phyloP scores from a whole-genome alignment of 768 basidiomycete genomes.

The Myochromella boudieri region DNA sequence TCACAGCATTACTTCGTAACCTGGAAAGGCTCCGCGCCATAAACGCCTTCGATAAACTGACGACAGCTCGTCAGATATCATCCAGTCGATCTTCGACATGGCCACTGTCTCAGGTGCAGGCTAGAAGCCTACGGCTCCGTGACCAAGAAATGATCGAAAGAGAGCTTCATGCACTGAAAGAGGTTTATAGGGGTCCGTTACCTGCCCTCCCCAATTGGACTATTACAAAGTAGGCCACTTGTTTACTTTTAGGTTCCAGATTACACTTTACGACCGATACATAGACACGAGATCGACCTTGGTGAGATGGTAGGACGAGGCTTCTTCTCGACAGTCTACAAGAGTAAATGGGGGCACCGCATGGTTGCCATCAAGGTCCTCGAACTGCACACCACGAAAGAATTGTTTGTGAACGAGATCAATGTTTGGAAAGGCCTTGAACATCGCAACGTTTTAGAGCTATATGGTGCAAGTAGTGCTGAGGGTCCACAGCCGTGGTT shows the following conservation, averaged over 20 bases:
- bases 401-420: constrained; percentile 69
- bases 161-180: constrained; percentile 6
- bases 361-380: constrained; percentile 76
- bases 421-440: constrained; percentile 68
- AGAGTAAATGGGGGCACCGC: constrained; percentile 66
- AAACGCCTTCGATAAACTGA: constrained; percentile 5
- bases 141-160: constrained; percentile 7
- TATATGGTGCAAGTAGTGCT: constrained; percentile 78
- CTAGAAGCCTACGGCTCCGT: background rate
- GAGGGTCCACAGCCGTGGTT: constrained; percentile 77
- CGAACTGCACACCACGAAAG: constrained; percentile 54
- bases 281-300: constrained; percentile 76
- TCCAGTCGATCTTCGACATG: constrained; percentile 10
- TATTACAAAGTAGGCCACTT: constrained; percentile 71
- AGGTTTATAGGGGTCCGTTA: constrained; percentile 2
- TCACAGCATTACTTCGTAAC: constrained; percentile 52
- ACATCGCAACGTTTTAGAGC: constrained; percentile 70
- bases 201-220: constrained; percentile 68
- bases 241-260: too few relatives aligned
- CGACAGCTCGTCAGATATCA: constrained; percentile 1
- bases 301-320: constrained; percentile 72
- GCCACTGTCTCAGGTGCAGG: constrained; percentile 7
- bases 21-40: constrained; percentile 29
- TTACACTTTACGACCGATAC: too few relatives aligned
- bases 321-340: constrained; percentile 76